Evolutionary conservation across 2,329 filamentous ascomycete species (phyloP).

Genomic region (Davidsoniella virescens): DNA sequence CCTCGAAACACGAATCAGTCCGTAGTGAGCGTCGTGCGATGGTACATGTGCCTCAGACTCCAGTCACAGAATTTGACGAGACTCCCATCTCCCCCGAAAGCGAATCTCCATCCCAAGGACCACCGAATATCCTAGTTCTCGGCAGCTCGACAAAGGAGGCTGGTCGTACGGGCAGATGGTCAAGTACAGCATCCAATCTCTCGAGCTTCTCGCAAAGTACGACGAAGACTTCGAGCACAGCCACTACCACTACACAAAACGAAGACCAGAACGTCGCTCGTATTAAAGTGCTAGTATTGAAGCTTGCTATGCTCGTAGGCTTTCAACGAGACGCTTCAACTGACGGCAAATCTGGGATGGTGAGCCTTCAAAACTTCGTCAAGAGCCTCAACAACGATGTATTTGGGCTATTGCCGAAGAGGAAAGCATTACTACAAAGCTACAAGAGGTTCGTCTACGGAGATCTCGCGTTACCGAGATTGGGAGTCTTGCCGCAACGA

Average conservation of each 20-base stretch:
- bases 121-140: conserved; percentile 78
- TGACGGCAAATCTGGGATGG: conserved; percentile 28
- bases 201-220: conserved; percentile 64
- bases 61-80: conserved; percentile 90
- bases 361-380: conserved; percentile 56
- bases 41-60: conserved; percentile 51
- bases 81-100: conserved; percentile 70
- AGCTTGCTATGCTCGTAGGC: conserved; percentile 72
- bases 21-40: conserved; percentile 22
- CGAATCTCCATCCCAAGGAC: conserved; percentile 40
- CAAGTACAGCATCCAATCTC: conserved; percentile 61
- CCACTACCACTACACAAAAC: conserved; percentile 48
- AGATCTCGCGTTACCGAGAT: conserved; percentile 42
- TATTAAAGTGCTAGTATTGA: conserved; percentile 64
- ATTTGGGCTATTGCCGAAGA: conserved; percentile 58
- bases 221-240: conserved; percentile 50
- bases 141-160: conserved; percentile 45
- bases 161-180: conserved; percentile 56
- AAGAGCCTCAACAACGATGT: conserved; percentile 58
- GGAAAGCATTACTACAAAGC: conserved; percentile 54
- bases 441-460: conserved; percentile 67
- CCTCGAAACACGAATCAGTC: conserved; percentile 34
- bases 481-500: conserved; percentile 28
- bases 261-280: conserved; percentile 67
- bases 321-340: conserved; percentile 46